These are phyloP conservation scores for Arthrobotrys pseudoclavata DNA, from an alignment of 2,329 filamentous ascomycete genomes.

Conservation along the genomic window DNA sequence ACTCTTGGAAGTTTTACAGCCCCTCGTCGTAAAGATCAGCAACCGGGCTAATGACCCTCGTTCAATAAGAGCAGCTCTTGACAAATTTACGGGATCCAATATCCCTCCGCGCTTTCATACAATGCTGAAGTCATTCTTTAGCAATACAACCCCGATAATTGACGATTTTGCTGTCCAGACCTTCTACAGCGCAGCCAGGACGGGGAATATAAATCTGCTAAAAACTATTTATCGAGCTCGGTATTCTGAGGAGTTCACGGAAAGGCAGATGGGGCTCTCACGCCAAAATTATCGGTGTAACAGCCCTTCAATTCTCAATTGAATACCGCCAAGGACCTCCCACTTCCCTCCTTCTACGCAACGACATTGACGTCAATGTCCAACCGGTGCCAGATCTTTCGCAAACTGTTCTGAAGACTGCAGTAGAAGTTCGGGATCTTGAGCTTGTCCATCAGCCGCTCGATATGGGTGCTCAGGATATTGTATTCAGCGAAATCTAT, in stretches of 20 bases:
- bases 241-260: conserved; percentile 12
- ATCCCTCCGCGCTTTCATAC: not conserved
- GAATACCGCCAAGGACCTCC: conserved; percentile 29
- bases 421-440: conserved; percentile 36
- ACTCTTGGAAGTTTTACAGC: conserved; percentile 4
- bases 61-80: conserved; percentile 1
- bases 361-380: conserved; percentile 19
- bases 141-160: conserved; percentile 16
- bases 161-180: conserved; percentile 34
- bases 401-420: conserved; percentile 33
- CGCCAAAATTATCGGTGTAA: conserved; percentile 14
- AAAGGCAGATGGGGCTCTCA: conserved; percentile 13
- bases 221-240: conserved; percentile 18
- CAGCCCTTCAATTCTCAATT: conserved; percentile 35
- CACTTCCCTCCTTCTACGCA: not conserved
- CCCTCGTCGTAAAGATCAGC: conserved; percentile 5
- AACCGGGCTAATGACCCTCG: conserved; percentile 2
- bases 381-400: conserved; percentile 27
- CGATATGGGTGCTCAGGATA: conserved; percentile 17
- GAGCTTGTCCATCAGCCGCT: conserved; percentile 20
- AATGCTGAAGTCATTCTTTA: conserved; percentile 11
- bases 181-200: conserved; percentile 30
- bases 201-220: not conserved
- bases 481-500: conserved; percentile 26
- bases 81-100: conserved; percentile 20